A percentile compares a stretch with the other conserved stretches of the same genome.
These are phyloP conservation scores for Spongospora subterranea DNA, from an alignment of 208 protist species.

Conservation along the genomic window DNA sequence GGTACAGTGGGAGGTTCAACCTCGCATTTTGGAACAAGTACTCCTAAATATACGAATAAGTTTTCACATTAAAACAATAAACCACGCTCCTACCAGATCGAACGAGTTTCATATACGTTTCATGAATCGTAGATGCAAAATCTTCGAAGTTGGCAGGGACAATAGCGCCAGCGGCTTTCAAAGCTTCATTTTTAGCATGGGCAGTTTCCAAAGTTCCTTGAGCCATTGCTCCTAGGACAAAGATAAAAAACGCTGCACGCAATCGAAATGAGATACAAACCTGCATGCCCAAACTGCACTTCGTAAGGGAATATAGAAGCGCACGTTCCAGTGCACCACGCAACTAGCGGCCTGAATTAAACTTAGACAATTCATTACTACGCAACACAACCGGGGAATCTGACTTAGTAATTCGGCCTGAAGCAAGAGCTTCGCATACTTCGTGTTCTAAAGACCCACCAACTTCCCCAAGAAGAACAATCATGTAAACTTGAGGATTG, in stretches of 20 bases:
- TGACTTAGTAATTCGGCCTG: constrained; percentile 76
- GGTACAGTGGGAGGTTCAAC: constrained; percentile 68
- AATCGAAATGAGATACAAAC: constrained; percentile 56
- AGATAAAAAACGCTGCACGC: too few relatives aligned
- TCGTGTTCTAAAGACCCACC: constrained; percentile 64
- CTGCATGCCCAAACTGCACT: constrained; percentile 86
- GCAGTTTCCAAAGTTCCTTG: constrained; percentile 74
- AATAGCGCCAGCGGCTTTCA: constrained; percentile 75
- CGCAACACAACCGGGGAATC: not conserved
- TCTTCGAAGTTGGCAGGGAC: constrained; percentile 79
- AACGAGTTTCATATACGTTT: constrained; percentile 57
- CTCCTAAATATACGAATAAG: constrained; percentile 6
- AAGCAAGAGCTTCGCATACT: constrained; percentile 53
- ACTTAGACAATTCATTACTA: not conserved
- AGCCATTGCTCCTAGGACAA: constrained; percentile 59
- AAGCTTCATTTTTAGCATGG: constrained; percentile 78
- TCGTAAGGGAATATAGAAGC: constrained; percentile 76
- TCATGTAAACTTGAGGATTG: constrained; percentile 79
- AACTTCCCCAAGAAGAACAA: constrained; percentile 82
- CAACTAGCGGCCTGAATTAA: constrained; percentile 76
- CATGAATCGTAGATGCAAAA: constrained; percentile 72
- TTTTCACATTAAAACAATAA: not conserved
- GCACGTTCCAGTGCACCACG: constrained; percentile 81
- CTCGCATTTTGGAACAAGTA: constrained; percentile 66
- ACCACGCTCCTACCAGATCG: not conserved